Base-by-base conservation (phyloP, 495 filamentous ascomycete genomes). In the Aspergillus ostianus region DNA sequence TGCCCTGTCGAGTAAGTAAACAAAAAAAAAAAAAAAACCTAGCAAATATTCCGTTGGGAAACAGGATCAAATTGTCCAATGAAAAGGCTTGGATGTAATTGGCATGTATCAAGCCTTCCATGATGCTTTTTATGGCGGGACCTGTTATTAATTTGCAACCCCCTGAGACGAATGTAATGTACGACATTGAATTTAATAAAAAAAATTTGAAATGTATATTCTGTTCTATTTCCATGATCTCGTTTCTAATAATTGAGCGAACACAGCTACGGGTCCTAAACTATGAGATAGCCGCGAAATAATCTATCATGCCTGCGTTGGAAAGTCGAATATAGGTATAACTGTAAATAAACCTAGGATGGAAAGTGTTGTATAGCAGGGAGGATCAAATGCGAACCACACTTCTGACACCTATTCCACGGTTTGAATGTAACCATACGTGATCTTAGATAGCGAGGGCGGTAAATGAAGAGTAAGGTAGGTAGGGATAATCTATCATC, bases 1-100 rank as follows among this genome's bases (percentile, higher is more conserved):
- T 66, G 93, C 93, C 70, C 86, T 99, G 80, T 96, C 91, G 78
- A 92, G 89, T 90, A 91, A 90, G 88, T 87, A 80, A 75, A 73
- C 5, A 51, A 44, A 41, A 41, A 6, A 80, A 75, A 73, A 2
- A 51, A 44, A 41, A 41, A 6, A 41, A 17, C 36, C 13, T 13
- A 6, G 56, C 23, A 30, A 55, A 32, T 47, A 23, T 46, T 53
- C 20, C 51, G 44, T 54, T 47, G 19, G 36, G 36, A 41, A 41
- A 41, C 7, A 12, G 36, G 36, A 12, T 32, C 2, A 10, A 32
- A 7, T 32, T 32, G 29, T 10, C 29, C 6, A 32, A 32, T 32
- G 10, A 32, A 32, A 32, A 10, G 1, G 3, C 10, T 41, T 41
- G 36, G 9, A 41, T 8, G 30, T 1, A 41, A 15, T 41, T 41